A percentile compares a stretch with the other conserved stretches of the same genome.
Evolutionary conservation across 768 basidiomycete species (phyloP).

Genomic region (Suillus subaureus): DNA sequence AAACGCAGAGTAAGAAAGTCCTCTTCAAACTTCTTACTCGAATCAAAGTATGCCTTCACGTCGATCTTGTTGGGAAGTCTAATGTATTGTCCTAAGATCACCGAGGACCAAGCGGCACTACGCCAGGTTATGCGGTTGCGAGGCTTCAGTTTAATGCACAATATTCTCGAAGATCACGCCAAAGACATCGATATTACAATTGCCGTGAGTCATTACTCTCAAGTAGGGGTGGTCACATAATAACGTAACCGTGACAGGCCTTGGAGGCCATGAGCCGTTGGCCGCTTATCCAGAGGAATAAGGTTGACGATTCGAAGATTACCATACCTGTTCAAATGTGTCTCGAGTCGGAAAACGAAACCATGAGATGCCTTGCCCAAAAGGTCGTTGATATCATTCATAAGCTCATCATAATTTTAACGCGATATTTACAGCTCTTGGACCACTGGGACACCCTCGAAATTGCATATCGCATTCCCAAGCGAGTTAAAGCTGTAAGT

Average conservation of each 20-base stretch:
- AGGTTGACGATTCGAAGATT: slow-evolving; percentile 84
- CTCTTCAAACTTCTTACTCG: slow-evolving; percentile 82
- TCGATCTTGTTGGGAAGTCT: background rate
- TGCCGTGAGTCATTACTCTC: slow-evolving; percentile 50
- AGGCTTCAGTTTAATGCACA: slow-evolving; percentile 91
- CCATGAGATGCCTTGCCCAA: slow-evolving; percentile 58
- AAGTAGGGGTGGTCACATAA: background rate
- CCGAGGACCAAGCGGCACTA: slow-evolving; percentile 76
- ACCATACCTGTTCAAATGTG: slow-evolving; percentile 62
- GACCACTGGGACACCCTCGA: slow-evolving; percentile 80
- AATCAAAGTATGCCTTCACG: slow-evolving; percentile 60
- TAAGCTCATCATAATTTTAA: background rate
- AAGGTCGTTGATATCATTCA: slow-evolving; percentile 46
- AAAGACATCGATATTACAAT: slow-evolving; percentile 71
- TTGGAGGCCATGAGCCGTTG: slow-evolving; percentile 72
- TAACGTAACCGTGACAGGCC: slow-evolving; percentile 39
- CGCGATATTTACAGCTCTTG: slow-evolving; percentile 53
- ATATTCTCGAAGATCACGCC: slow-evolving; percentile 76
- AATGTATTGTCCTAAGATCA: slow-evolving; percentile 56
- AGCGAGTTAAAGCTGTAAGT: slow-evolving; percentile 52
- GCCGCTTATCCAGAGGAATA: slow-evolving; percentile 86
- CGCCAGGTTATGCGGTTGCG: slow-evolving; percentile 90
- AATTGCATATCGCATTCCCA: slow-evolving; percentile 85
- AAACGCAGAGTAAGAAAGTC: slow-evolving; percentile 82
- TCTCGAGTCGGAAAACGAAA: slow-evolving; percentile 55